These are phyloP conservation scores for Pestalotiopsis sp. DNA, from an alignment of 2,329 filamentous ascomycete species.

Conservation along the genomic window DNA sequence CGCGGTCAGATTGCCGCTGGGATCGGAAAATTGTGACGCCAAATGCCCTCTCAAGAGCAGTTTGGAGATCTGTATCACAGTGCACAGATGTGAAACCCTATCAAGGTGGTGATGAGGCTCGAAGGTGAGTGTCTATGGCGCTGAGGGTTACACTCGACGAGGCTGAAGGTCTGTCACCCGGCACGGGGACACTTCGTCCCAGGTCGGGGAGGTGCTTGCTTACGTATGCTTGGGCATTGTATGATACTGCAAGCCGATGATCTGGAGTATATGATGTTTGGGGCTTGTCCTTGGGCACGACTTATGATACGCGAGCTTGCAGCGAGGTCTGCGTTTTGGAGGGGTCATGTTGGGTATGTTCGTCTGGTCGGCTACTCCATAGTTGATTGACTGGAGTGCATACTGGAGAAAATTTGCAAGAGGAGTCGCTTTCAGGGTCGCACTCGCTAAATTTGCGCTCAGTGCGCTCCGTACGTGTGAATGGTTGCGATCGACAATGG, in stretches of 20 bases:
- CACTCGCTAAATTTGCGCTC: not conserved
- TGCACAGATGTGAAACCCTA: not conserved
- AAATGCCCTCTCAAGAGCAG: not conserved
- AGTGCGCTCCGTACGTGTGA: not conserved
- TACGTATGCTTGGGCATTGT: not conserved
- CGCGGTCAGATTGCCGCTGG: not conserved
- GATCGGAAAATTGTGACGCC: not conserved
- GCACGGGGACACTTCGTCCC: not conserved
- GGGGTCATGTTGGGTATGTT: too few species aligned
- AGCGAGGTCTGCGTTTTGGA: too few species aligned
- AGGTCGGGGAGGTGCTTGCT: not conserved
- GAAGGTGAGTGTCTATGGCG: not conserved
- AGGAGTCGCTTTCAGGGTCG: not conserved
- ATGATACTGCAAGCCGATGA: too few species aligned
- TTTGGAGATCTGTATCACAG: not conserved
- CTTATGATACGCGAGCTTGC: too few species aligned
- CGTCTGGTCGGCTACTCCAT: too few species aligned
- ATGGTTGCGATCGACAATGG: not conserved
- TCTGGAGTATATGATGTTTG: too few species aligned
- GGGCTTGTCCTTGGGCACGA: too few species aligned
- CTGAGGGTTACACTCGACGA: not conserved
- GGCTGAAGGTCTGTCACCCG: not conserved
- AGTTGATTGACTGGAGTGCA: too few species aligned
- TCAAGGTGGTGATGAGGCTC: not conserved
- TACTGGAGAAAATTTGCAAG: too few species aligned